A percentile compares a stretch with the other conserved stretches of the same genome.
These are phyloP conservation scores for Anisogramma anomala DNA, from an alignment of 2,329 filamentous ascomycete species.

Conservation along the genomic window DNA sequence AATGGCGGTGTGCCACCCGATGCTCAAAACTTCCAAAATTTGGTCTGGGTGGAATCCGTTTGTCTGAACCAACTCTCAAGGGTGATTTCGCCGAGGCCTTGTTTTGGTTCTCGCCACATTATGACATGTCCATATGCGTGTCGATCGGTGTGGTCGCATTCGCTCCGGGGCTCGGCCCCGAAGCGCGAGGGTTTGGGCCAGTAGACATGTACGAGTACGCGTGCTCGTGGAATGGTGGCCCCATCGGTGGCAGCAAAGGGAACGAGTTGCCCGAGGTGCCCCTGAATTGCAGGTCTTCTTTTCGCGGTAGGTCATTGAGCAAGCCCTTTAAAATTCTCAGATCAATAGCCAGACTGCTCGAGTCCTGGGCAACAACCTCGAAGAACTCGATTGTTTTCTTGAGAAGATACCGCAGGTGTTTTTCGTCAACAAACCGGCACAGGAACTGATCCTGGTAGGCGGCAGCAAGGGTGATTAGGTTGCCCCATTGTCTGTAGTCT, in stretches of 20 bases:
- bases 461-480: constrained; percentile 80
- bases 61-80: not conserved
- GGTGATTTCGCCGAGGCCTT: not conserved
- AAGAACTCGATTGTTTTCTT: constrained; percentile 68
- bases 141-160: constrained; percentile 5
- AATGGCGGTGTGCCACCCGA: not conserved
- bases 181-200: constrained; percentile 6
- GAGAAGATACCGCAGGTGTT: constrained; percentile 50
- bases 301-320: constrained; percentile 30
- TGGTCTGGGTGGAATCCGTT: too few relatives aligned
- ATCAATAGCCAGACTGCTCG: constrained; percentile 64
- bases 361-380: constrained; percentile 54
- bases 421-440: constrained; percentile 41
- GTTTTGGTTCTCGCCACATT: not conserved
- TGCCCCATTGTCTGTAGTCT: constrained; percentile 75
- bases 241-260: not conserved
- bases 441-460: constrained; percentile 59
- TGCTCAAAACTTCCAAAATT: too few relatives aligned
- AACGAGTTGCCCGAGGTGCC: not conserved
- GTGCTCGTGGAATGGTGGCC: constrained; percentile 9
- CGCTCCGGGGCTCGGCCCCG: constrained; percentile 5
- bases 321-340: constrained; percentile 57
- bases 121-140: constrained; percentile 11
- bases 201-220: not conserved
- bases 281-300: constrained; percentile 1